Conservation (phyloP, 768 basidiomycete species). For the Galerina sulciceps region DNA sequence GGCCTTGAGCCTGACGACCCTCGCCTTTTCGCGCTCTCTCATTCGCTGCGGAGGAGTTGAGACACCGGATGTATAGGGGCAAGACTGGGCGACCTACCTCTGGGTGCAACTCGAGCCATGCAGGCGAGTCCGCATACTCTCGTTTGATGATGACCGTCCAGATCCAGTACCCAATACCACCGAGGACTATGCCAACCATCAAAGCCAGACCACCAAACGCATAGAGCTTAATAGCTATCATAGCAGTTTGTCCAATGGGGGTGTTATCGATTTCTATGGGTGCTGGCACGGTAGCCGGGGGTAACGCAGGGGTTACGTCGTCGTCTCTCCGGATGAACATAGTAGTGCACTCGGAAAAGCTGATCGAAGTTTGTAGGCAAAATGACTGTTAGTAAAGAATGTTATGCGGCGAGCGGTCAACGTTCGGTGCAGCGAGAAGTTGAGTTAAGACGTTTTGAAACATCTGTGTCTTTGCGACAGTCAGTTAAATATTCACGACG, state of each 20-base stretch:
- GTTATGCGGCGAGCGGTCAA: not conserved
- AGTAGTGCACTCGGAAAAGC: not conserved
- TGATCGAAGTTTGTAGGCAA: not conserved
- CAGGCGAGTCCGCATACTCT: conserved; percentile 30
- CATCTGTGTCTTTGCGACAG: not conserved
- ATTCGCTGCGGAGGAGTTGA: conserved; percentile 17
- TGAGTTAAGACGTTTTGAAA: not conserved
- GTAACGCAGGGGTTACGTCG: conserved; percentile 1
- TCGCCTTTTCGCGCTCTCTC: conserved; percentile 24
- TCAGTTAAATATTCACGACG: not conserved
- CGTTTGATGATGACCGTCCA: conserved; percentile 27
- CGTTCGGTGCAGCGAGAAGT: not conserved
- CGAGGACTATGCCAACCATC: conserved; percentile 22
- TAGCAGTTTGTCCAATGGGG: conserved; percentile 20
- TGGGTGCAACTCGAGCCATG: conserved; percentile 28
- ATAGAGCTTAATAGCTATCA: conserved; percentile 31
- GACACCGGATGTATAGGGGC: not conserved
- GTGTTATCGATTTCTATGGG: conserved; percentile 13
- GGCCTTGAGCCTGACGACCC: conserved; percentile 19
- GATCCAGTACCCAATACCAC: conserved; percentile 28
- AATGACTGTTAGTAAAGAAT: not conserved
- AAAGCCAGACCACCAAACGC: conserved; percentile 34
- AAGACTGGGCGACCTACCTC: conserved; percentile 22
- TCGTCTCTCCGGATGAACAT: conserved; percentile 2
- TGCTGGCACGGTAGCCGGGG: not conserved